These are phyloP conservation scores for Monascus ruber DNA, from an alignment of 2,329 filamentous ascomycete species.

Conservation along the genomic window DNA sequence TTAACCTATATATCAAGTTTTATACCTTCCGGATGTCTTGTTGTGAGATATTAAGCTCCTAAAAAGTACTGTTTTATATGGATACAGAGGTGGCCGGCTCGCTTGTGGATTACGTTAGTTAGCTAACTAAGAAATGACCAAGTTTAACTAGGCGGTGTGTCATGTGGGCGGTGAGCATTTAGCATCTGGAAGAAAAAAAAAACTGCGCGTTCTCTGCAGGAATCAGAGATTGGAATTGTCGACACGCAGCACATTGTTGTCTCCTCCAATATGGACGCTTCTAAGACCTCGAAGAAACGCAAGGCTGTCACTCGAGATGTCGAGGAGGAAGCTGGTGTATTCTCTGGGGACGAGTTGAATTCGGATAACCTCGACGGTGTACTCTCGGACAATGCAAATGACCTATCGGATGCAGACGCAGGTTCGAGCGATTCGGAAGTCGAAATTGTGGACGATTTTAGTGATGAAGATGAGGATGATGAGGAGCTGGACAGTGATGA, in stretches of 20 bases:
- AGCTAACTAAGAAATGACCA: too few species aligned
- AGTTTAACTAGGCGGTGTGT: constrained; percentile 14
- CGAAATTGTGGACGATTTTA: constrained; percentile 46
- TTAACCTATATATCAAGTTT: too few species aligned
- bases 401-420: constrained; percentile 25
- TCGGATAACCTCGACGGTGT: constrained; percentile 31
- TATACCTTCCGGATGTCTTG: too few species aligned
- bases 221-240: neutral
- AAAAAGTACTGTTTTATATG: too few species aligned
- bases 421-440: constrained; percentile 35
- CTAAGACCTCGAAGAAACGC: constrained; percentile 46
- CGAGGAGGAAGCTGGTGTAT: constrained; percentile 37
- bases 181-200: constrained; percentile 5
- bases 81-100: too few species aligned
- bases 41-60: too few species aligned
- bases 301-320: constrained; percentile 50
- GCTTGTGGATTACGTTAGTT: too few species aligned
- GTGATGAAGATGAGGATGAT: constrained; percentile 38
- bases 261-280: constrained; percentile 19
- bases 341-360: constrained; percentile 51
- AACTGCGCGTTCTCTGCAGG: constrained; percentile 2
- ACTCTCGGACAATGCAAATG: constrained; percentile 32
- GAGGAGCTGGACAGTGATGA: constrained; percentile 42
- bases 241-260: neutral
- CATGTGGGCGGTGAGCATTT: constrained; percentile 26